Conservation (phyloP, 2,329 filamentous ascomycete genomes). For the Apiospora kogelbergensis region DNA sequence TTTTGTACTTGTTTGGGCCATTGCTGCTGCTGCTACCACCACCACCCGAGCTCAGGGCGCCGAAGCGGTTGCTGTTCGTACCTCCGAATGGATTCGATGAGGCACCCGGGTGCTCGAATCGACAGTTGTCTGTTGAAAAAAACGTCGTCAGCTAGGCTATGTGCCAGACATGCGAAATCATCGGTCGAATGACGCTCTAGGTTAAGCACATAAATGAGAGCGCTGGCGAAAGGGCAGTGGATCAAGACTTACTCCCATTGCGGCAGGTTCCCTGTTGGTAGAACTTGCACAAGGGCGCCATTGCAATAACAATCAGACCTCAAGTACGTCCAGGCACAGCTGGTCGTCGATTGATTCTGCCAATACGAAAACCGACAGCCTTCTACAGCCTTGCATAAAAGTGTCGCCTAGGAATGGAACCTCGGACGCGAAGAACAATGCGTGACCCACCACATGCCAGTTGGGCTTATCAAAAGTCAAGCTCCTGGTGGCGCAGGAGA, state of each 20-base stretch:
- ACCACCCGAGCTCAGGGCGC: conserved; percentile 22
- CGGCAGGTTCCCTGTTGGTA: conserved; percentile 65
- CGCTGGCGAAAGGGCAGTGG: conserved; percentile 8
- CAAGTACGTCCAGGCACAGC: background rate
- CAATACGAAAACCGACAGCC: background rate
- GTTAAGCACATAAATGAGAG: background rate
- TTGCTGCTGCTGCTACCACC: conserved; percentile 13
- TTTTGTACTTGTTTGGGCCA: conserved; percentile 39
- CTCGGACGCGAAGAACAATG: background rate
- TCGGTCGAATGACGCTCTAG: background rate
- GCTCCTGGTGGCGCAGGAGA: background rate
- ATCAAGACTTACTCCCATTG: conserved; percentile 54
- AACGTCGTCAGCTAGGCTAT: background rate
- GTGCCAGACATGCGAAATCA: background rate
- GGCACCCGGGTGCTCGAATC: conserved; percentile 53
- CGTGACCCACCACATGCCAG: background rate
- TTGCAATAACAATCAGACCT: conserved; percentile 12
- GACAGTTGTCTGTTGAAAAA: conserved; percentile 47
- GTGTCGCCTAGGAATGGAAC: background rate
- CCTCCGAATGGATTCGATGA: conserved; percentile 32
- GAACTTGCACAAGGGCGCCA: conserved; percentile 58
- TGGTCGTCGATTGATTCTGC: conserved; percentile 4
- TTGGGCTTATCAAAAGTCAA: background rate
- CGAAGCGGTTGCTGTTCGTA: conserved; percentile 32
- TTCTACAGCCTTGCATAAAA: conserved; percentile 10